Evolutionary conservation across 23 red algal species (phyloP), one percentile per base, ranked within the genome.

Genomic region (Gracilaria domingensis): DNA sequence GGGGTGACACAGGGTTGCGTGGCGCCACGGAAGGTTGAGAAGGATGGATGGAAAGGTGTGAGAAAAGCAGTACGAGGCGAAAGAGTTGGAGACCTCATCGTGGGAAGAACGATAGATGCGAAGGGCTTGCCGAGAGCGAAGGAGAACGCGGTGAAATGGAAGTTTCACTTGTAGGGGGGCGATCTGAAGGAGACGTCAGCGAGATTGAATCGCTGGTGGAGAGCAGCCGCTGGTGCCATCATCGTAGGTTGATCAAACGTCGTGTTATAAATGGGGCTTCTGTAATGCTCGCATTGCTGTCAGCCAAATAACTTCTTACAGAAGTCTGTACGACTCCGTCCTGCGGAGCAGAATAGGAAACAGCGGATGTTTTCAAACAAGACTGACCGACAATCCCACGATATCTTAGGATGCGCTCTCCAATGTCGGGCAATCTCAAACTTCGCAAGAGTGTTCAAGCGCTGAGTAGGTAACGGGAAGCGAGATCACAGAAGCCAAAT

Each of bases 141-240:
- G 64, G 38, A 6, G 64, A 36, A 36, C 33, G 8, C 11, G 28
- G 0, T 18, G 32, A 34, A 17, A 14, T 13, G 64, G 24, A 2
- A 24, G 8, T 62, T 6, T 18, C 4, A 4, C 3, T 4, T 3
- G 6, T 18, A 4, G 3, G 26, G 24, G 24, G 24, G 59, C 7
- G 59, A 62, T 62, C 59, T 62, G 59, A 62, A 62, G 59, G 59
- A 62, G 59, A 62, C 23, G 59, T 62, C 59, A 34, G 64, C 64
- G 64, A 69, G 64, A 69, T 69, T 69, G 64, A 30, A 9, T 64
- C 24, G 25, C 28, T 64, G 59, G 59, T 64, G 6, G 59, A 30
- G 59, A 32, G 17, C 51, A 55, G 51, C 51, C 51, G 8, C 13
- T 7, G 18, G 51, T 1, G 51, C 18, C 51, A 16, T 55, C n/a